phyloP scores from a whole-genome alignment of 441 rosid species.

The Kokia cookei region DNA sequence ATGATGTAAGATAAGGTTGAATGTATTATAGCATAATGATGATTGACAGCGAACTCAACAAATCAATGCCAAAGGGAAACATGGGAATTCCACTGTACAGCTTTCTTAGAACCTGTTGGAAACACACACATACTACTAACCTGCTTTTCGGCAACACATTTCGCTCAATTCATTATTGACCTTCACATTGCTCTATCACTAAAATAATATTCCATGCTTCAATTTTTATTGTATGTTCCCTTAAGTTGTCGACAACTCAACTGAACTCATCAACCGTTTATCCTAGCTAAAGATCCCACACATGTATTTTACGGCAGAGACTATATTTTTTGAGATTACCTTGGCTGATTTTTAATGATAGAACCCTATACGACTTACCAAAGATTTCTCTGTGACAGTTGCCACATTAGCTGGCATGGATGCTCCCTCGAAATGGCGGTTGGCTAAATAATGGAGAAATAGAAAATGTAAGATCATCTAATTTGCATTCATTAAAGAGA shows the following conservation, averaged over 20 bases:
- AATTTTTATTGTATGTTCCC: neutral
- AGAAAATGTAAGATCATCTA: slow-evolving; percentile 6
- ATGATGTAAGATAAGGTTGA: neutral
- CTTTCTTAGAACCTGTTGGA: neutral
- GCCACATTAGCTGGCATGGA: slow-evolving; percentile 11
- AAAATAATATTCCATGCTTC: neutral
- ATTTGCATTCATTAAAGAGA: neutral
- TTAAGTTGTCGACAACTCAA: neutral
- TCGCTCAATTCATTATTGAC: neutral
- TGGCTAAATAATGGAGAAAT: slow-evolving; percentile 30
- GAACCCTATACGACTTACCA: slow-evolving; percentile 39
- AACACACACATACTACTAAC: neutral
- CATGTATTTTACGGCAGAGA: neutral
- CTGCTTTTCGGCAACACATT: neutral
- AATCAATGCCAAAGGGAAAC: neutral
- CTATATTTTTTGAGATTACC: neutral
- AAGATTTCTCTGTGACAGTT: slow-evolving; percentile 48
- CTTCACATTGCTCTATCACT: neutral
- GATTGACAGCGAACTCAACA: neutral
- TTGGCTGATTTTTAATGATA: neutral
- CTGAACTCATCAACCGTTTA: neutral
- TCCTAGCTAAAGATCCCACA: neutral
- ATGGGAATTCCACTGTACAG: neutral
- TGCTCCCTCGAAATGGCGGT: slow-evolving; percentile 44
- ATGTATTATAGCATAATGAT: neutral